These are phyloP conservation scores for Suillus ampliporus DNA, from an alignment of 768 basidiomycete species.

Conservation along the genomic window DNA sequence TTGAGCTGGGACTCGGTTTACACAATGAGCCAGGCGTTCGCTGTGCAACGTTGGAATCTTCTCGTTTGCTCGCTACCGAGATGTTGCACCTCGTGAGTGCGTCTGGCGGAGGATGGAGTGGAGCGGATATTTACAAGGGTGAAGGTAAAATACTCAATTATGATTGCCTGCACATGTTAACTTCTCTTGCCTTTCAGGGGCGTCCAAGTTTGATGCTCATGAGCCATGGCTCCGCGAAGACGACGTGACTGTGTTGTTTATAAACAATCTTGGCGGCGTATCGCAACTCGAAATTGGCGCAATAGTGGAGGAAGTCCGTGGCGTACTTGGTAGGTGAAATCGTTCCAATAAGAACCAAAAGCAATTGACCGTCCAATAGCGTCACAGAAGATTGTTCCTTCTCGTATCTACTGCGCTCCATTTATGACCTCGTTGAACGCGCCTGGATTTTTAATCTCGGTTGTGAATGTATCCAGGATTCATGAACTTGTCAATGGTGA, in stretches of 20 bases:
- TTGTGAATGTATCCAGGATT: constrained; percentile 50
- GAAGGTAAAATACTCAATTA: neutral
- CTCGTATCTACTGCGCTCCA: constrained; percentile 50
- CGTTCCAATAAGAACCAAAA: neutral
- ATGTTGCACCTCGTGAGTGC: constrained; percentile 33
- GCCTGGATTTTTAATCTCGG: constrained; percentile 60
- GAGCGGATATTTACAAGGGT: constrained; percentile 16
- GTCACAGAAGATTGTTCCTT: constrained; percentile 37
- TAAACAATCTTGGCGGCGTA: constrained; percentile 63
- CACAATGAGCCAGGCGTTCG: constrained; percentile 58
- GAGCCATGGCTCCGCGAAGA: constrained; percentile 25
- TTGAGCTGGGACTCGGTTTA: constrained; percentile 57
- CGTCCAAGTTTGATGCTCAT: neutral
- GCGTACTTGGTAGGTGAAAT: constrained; percentile 46
- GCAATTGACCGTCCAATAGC: constrained; percentile 24
- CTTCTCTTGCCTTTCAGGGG: neutral
- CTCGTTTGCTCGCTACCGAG: constrained; percentile 33
- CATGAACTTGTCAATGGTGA: constrained; percentile 21
- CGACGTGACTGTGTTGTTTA: constrained; percentile 47
- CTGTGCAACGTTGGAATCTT: constrained; percentile 22
- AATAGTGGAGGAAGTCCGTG: constrained; percentile 48
- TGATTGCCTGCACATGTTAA: neutral
- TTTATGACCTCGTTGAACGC: constrained; percentile 68
- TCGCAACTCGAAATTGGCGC: constrained; percentile 59
- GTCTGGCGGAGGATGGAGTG: constrained; percentile 21